Percentiles rank a stretch among this genome's conserved stretches.
Conservation (phyloP, 352 stramenopile genomes). For the Phytophthora ohioensis region DNA sequence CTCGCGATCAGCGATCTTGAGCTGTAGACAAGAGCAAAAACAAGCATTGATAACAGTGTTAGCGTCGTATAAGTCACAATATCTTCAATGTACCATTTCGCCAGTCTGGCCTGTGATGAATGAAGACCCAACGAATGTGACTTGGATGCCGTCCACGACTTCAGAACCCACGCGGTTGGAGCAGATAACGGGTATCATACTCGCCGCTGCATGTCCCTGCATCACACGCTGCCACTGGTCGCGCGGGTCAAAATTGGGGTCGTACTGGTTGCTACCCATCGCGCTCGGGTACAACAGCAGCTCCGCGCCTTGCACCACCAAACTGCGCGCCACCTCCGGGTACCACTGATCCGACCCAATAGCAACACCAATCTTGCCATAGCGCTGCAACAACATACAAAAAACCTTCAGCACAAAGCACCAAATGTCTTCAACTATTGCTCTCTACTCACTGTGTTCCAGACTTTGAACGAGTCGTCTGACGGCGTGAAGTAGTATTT, state of each 20-base stretch:
- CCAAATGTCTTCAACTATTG: not conserved
- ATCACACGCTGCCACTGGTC: slow-evolving; percentile 94
- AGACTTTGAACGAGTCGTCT: slow-evolving; percentile 91
- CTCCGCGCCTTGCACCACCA: slow-evolving; percentile 91
- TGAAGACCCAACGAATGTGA: slow-evolving; percentile 93
- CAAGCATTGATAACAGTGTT: not conserved
- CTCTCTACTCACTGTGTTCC: slow-evolving; percentile 71
- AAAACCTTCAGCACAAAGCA: too few species aligned
- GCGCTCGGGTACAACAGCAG: slow-evolving; percentile 84
- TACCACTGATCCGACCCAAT: slow-evolving; percentile 95
- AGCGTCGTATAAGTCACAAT: not conserved
- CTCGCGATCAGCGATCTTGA: slow-evolving; percentile 89
- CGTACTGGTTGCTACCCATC: slow-evolving; percentile 90
- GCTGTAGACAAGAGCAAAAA: slow-evolving; percentile 39
- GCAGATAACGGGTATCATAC: slow-evolving; percentile 91
- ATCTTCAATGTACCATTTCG: slow-evolving; percentile 70
- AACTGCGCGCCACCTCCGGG: slow-evolving; percentile 87
- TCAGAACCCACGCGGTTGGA: slow-evolving; percentile 92
- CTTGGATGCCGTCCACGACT: slow-evolving; percentile 77
- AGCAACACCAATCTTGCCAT: slow-evolving; percentile 88
- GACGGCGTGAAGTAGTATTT: slow-evolving; percentile 95
- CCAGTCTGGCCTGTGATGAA: slow-evolving; percentile 94
- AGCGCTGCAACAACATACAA: slow-evolving; percentile 55
- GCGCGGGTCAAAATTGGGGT: slow-evolving; percentile 86
- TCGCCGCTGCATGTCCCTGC: slow-evolving; percentile 91